Conservation (phyloP, 2,329 filamentous ascomycete species). For the Colletotrichum nymphaeae region DNA sequence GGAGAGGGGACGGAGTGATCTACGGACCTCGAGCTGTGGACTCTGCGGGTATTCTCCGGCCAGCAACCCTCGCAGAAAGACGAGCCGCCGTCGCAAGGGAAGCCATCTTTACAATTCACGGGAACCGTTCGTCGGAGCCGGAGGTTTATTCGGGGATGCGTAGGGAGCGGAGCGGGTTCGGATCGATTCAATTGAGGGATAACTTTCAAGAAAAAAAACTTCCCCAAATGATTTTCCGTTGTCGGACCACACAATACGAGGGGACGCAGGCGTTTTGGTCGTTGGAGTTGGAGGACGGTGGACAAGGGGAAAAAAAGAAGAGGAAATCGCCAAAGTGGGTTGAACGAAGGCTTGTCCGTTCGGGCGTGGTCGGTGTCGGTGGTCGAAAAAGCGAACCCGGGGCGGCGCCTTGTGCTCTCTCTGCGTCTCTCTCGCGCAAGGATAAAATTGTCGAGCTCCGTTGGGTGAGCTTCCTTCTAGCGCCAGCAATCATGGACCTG, state of each 20-base stretch:
- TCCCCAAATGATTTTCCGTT: constrained; percentile 3
- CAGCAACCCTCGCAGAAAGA: constrained; percentile 69
- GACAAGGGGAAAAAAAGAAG: constrained; percentile 12
- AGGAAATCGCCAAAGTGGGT: constrained; percentile 30
- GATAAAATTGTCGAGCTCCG: constrained; percentile 33
- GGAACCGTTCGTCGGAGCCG: not conserved
- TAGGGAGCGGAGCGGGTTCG: not conserved
- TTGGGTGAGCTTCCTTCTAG: constrained; percentile 19
- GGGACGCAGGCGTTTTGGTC: not conserved
- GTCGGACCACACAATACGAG: not conserved
- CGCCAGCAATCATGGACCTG: constrained; percentile 10
- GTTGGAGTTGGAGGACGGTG: not conserved
- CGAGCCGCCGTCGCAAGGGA: constrained; percentile 74
- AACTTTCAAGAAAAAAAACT: not conserved
- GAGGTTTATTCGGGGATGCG: not conserved
- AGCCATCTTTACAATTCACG: constrained; percentile 65
- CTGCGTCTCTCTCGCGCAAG: not conserved
- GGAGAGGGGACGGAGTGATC: constrained; percentile 20
- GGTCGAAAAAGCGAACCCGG: not conserved
- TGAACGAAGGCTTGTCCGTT: constrained; percentile 15
- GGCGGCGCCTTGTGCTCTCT: not conserved
- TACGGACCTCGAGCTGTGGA: constrained; percentile 67
- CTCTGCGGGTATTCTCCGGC: constrained; percentile 64
- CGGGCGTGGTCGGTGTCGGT: constrained; percentile 17
- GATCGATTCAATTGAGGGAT: not conserved